Evolutionary conservation across 306 rosid genomes (phyloP).

Genomic region (Gastrolobium villosum): DNA sequence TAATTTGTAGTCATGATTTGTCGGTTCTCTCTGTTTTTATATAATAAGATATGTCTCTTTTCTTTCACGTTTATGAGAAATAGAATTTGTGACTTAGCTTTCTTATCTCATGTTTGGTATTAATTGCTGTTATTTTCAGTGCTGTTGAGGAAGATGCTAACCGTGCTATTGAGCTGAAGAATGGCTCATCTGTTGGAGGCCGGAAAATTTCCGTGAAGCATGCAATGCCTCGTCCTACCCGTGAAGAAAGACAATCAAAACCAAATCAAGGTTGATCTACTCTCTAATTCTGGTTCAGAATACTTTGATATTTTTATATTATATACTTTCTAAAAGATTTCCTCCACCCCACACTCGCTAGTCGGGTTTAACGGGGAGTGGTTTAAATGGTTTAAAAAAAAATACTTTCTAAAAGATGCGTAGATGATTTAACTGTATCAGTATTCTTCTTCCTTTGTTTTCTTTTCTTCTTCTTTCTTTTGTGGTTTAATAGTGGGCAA

Average conservation of each 20-base stretch:
- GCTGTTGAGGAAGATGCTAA: constrained; percentile 88
- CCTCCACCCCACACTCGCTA: too few species aligned
- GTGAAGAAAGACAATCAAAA: constrained; percentile 73
- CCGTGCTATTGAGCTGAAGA: constrained; percentile 84
- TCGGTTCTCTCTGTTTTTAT: constrained; percentile 19
- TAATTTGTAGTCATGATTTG: constrained; percentile 8
- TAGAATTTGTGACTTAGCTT: constrained; percentile 24
- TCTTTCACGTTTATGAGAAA: background rate
- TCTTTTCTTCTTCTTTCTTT: constrained; percentile 31
- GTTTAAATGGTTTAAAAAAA: too few species aligned
- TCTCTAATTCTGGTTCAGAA: constrained; percentile 35
- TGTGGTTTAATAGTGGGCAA: constrained; percentile 47
- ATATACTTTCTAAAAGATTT: constrained; percentile 21
- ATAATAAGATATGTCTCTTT: background rate
- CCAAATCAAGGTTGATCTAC: constrained; percentile 70
- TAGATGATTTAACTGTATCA: constrained; percentile 7
- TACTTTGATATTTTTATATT: constrained; percentile 11
- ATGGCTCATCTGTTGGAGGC: constrained; percentile 74
- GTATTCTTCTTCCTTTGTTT: constrained; percentile 1
- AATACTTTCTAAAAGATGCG: constrained; percentile 33
- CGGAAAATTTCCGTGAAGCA: constrained; percentile 84
- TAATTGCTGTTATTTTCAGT: constrained; percentile 59
- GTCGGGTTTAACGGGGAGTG: too few species aligned
- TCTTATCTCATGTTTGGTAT: constrained; percentile 37
- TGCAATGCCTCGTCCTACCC: constrained; percentile 88